These are phyloP conservation scores for Afroboletus lepidellus DNA, from an alignment of 1,284 basidiomycete species.

Conservation along the genomic window DNA sequence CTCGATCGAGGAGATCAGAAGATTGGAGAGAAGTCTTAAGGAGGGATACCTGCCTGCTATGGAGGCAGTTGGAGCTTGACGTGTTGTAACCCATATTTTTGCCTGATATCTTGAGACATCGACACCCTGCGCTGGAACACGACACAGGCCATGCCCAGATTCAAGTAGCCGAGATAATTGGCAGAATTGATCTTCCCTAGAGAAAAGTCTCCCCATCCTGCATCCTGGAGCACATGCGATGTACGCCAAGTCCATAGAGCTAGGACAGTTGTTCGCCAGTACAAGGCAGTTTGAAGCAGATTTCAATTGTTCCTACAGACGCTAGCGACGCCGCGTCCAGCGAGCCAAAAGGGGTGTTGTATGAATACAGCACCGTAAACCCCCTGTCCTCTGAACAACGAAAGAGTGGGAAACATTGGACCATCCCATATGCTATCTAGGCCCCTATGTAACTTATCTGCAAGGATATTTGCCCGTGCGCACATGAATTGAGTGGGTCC, in stretches of 20 bases:
- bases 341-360: no score
- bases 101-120: slow-evolving; percentile 16
- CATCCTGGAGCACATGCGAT: no score
- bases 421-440: no score
- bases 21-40: slow-evolving; percentile 82
- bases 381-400: background rate
- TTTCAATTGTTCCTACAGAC: no score
- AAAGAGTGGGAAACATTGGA: background rate
- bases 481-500: background rate
- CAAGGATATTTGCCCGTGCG: background rate
- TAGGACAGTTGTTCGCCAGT: no score
- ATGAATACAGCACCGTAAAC: no score
- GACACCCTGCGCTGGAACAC: background rate
- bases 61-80: slow-evolving; percentile 71
- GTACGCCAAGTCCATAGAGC: no score
- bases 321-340: no score
- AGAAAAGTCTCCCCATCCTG: no score
- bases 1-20: slow-evolving; percentile 88
- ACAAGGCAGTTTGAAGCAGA: no score
- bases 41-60: slow-evolving; percentile 82
- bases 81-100: slow-evolving; percentile 28
- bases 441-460: background rate
- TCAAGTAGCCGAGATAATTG: background rate
- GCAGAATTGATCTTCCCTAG: background rate
- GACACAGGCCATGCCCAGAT: background rate